Evolutionary conservation across 805 yeast genomes (phyloP).

Genomic region (Cyberlindnera misumaiensis): DNA sequence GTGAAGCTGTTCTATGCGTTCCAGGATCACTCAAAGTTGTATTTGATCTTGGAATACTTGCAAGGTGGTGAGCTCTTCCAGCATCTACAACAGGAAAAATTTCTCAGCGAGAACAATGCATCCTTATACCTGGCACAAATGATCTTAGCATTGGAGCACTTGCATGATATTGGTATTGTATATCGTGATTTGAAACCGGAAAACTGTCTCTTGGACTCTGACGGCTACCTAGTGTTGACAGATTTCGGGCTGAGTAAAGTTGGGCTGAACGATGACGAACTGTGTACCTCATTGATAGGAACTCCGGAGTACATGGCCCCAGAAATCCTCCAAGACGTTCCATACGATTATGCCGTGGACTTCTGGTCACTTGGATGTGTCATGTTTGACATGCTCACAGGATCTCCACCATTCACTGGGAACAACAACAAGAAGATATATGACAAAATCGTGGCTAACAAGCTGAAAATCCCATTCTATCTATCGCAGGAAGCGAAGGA

Average conservation of each 20-base stretch:
- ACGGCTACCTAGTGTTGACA: conserved; percentile 92
- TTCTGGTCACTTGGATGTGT: conserved; percentile 93
- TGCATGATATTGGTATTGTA: conserved; percentile 91
- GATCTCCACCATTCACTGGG: conserved; percentile 87
- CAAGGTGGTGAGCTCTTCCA: conserved; percentile 91
- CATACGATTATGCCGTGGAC: conserved; percentile 75
- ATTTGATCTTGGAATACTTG: conserved; percentile 69
- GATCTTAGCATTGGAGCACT: conserved; percentile 84
- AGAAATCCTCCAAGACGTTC: conserved; percentile 71
- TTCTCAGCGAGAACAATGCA: conserved; percentile 86
- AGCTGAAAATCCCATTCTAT: conserved; percentile 65
- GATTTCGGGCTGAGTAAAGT: conserved; percentile 96
- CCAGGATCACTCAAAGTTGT: conserved; percentile 73
- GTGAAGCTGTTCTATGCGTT: conserved; percentile 78
- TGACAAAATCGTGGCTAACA: conserved; percentile 67
- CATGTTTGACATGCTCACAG: conserved; percentile 71
- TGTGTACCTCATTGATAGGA: conserved; percentile 77
- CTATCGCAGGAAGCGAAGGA: conserved; percentile 78
- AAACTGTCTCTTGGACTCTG: conserved; percentile 85
- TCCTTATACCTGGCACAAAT: conserved; percentile 93
- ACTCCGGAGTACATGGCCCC: conserved; percentile 90
- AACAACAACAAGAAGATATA: conserved; percentile 67
- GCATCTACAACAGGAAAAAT: conserved; percentile 93
- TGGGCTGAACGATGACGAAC: conserved; percentile 38
- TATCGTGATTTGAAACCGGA: conserved; percentile 97